These are phyloP conservation scores for Ailanthus altissimus DNA, from an alignment of 345 rosid genomes.

Conservation along the genomic window DNA sequence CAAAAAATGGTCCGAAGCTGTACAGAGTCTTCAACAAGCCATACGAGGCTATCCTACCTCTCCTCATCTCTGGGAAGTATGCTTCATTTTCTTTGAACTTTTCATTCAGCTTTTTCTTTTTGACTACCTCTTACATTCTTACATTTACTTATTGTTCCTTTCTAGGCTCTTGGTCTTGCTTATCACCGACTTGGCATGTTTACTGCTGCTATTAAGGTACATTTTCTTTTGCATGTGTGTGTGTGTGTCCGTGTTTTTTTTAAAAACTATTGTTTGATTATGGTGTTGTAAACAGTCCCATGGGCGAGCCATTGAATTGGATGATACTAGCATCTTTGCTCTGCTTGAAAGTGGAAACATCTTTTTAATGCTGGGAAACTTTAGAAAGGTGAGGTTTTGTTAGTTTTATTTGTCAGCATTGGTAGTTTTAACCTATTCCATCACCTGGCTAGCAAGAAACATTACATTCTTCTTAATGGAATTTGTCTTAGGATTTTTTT, in stretches of 20 bases:
- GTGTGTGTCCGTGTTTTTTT: neutral
- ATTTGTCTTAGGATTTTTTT: no score
- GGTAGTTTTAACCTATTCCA: neutral
- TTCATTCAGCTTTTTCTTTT: neutral
- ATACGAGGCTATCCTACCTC: constrained; percentile 83
- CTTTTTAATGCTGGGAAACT: constrained; percentile 86
- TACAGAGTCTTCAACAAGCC: constrained; percentile 86
- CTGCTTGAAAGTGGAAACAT: constrained; percentile 88
- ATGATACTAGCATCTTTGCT: constrained; percentile 62
- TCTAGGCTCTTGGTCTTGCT: constrained; percentile 89
- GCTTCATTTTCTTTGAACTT: constrained; percentile 15
- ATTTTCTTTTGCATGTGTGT: neutral
- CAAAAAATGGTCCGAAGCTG: constrained; percentile 86
- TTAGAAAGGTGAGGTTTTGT: constrained; percentile 62
- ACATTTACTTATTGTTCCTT: neutral
- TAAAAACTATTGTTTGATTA: constrained; percentile 7
- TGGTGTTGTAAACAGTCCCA: constrained; percentile 57
- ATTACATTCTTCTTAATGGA: neutral
- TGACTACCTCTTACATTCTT: constrained; percentile 4
- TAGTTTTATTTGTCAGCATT: neutral
- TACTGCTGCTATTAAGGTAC: constrained; percentile 93
- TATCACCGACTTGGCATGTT: constrained; percentile 94
- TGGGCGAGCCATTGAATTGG: constrained; percentile 85
- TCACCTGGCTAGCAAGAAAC: neutral
- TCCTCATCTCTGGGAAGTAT: constrained; percentile 91